phyloP scores from a whole-genome alignment of 2,329 filamentous ascomycete genomes.

The Colletotrichum liriopes region DNA sequence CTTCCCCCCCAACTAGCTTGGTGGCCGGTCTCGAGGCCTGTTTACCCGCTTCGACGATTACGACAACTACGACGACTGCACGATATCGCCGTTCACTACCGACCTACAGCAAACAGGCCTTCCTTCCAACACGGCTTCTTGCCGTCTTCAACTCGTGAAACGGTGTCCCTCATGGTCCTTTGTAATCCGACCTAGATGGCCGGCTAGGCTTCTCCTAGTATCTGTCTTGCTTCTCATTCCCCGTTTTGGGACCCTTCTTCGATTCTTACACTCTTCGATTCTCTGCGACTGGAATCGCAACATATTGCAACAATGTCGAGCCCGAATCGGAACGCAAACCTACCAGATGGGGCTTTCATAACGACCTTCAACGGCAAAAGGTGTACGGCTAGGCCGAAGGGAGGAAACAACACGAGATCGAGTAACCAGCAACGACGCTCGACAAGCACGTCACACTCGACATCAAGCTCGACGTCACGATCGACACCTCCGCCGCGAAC shows the following conservation, averaged over 20 bases:
- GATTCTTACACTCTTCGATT: constrained; percentile 46
- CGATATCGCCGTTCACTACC: neutral
- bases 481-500: constrained; percentile 31
- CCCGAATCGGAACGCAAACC: constrained; percentile 49
- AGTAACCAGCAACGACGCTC: constrained; percentile 29
- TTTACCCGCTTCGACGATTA: constrained; percentile 6
- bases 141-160: constrained; percentile 27
- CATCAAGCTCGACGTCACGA: constrained; percentile 31
- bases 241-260: constrained; percentile 22
- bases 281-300: constrained; percentile 63
- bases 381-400: constrained; percentile 68
- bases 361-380: constrained; percentile 66
- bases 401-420: constrained; percentile 32
- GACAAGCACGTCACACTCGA: constrained; percentile 35
- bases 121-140: constrained; percentile 12
- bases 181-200: constrained; percentile 41
- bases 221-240: constrained; percentile 48
- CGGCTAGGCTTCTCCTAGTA: constrained; percentile 43
- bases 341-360: constrained; percentile 64
- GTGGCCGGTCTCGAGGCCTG: constrained; percentile 10
- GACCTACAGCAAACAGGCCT: neutral
- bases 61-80: constrained; percentile 1
- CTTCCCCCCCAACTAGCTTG: neutral
- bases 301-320: constrained; percentile 58
- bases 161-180: constrained; percentile 32